Evolutionary conservation across 257 asterid species (phyloP).

Genomic region (Gentiana straminea): DNA sequence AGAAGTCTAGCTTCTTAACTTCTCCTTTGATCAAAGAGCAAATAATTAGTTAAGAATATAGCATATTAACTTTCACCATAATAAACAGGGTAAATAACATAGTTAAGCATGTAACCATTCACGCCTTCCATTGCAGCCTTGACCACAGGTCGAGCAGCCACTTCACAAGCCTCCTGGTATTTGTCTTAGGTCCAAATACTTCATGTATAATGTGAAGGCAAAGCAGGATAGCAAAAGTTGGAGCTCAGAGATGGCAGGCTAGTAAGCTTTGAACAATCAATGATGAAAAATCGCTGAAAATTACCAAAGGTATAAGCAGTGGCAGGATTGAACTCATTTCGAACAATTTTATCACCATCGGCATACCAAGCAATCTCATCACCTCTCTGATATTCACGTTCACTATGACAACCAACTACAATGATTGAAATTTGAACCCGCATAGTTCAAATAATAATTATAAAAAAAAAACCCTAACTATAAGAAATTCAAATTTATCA

Average conservation of each 20-base stretch:
- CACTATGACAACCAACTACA: slow-evolving; percentile 42
- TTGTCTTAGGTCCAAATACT: slow-evolving; percentile 74
- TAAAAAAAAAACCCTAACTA: slow-evolving; percentile 22
- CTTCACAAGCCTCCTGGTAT: slow-evolving; percentile 86
- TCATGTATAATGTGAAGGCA: slow-evolving; percentile 37
- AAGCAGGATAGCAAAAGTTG: background rate
- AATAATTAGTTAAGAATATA: no score
- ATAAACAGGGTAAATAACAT: background rate
- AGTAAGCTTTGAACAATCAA: background rate
- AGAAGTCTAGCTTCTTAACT: no score
- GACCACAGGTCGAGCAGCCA: slow-evolving; percentile 92
- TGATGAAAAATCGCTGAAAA: slow-evolving; percentile 2
- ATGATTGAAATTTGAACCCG: slow-evolving; percentile 14
- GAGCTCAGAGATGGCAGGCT: background rate
- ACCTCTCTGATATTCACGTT: slow-evolving; percentile 82
- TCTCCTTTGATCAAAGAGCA: no score
- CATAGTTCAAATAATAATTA: slow-evolving; percentile 13
- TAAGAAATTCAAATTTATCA: slow-evolving; percentile 7
- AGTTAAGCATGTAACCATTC: slow-evolving; percentile 50
- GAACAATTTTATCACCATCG: slow-evolving; percentile 70
- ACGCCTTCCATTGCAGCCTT: slow-evolving; percentile 98
- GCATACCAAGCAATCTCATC: slow-evolving; percentile 93
- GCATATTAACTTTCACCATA: no score
- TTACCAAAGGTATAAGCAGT: slow-evolving; percentile 92
- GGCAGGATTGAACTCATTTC: slow-evolving; percentile 76